phyloP scores from a whole-genome alignment of 1,284 basidiomycete species.

The Trichosporon sp. region DNA sequence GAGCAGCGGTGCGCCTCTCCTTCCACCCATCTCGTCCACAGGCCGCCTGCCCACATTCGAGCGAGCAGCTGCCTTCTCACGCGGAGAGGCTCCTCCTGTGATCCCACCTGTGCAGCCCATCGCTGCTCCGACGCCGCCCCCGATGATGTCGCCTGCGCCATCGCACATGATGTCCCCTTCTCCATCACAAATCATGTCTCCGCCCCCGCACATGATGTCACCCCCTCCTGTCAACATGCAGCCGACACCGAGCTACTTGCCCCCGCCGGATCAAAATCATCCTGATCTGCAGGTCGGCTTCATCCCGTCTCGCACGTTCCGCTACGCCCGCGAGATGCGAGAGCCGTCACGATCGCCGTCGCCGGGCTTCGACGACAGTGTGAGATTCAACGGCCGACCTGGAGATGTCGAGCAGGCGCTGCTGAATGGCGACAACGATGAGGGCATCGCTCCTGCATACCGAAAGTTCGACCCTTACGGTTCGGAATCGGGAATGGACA shows the following conservation, averaged over 20 bases:
- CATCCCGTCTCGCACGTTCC: slow-evolving; percentile 28
- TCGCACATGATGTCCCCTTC: not conserved
- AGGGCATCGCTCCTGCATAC: slow-evolving; percentile 4
- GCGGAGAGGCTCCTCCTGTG: not conserved
- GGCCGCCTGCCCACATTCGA: not conserved
- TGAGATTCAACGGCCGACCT: slow-evolving; percentile 10
- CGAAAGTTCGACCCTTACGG: slow-evolving; percentile 6
- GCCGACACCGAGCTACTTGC: slow-evolving; percentile 34
- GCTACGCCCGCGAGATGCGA: slow-evolving; percentile 22
- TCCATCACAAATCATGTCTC: not conserved
- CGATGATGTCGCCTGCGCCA: not conserved
- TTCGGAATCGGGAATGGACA: not conserved
- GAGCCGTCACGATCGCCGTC: slow-evolving; percentile 32
- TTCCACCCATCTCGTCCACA: not conserved
- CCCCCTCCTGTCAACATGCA: slow-evolving; percentile 11
- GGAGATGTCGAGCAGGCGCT: slow-evolving; percentile 34
- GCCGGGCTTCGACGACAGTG: slow-evolving; percentile 26
- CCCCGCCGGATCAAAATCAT: slow-evolving; percentile 41
- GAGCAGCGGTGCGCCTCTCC: not conserved
- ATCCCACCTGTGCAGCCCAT: not conserved
- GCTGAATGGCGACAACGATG: slow-evolving; percentile 15
- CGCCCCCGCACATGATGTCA: not conserved
- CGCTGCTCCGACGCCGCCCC: not conserved
- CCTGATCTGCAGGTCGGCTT: slow-evolving; percentile 36
- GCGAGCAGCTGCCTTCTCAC: not conserved